phyloP scores from a whole-genome alignment of 768 basidiomycete genomes.

The Suillus discolor region DNA sequence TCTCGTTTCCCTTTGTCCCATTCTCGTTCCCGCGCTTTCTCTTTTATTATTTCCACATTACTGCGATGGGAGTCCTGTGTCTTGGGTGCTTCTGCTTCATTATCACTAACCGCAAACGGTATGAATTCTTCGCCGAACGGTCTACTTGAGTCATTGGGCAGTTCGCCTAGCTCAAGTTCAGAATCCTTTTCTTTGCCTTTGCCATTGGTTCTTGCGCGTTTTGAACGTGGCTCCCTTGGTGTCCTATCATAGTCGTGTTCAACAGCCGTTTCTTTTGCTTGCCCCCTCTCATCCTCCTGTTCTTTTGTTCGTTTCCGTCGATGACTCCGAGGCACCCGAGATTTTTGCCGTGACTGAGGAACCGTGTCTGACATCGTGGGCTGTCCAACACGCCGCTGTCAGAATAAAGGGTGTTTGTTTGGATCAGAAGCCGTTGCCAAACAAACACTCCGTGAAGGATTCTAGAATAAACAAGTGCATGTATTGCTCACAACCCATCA shows the following conservation, averaged over 20 bases:
- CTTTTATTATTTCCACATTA: slow-evolving; percentile 24
- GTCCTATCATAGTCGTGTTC: slow-evolving; percentile 6
- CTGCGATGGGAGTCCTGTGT: slow-evolving; percentile 14
- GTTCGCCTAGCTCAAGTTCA: slow-evolving; percentile 16
- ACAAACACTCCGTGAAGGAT: slow-evolving; percentile 8
- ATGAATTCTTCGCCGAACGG: slow-evolving; percentile 35
- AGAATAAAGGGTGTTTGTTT: slow-evolving; percentile 25
- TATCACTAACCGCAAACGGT: slow-evolving; percentile 25
- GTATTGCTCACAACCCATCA: not conserved
- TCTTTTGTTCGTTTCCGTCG: slow-evolving; percentile 9
- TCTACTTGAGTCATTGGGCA: slow-evolving; percentile 15
- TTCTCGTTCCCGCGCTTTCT: slow-evolving; percentile 35
- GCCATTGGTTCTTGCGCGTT: slow-evolving; percentile 18
- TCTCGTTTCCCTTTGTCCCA: slow-evolving; percentile 41
- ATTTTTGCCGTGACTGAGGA: not conserved
- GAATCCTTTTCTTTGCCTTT: slow-evolving; percentile 24
- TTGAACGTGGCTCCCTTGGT: slow-evolving; percentile 18
- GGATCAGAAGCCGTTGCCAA: slow-evolving; percentile 29
- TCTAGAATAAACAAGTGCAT: not conserved
- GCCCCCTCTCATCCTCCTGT: slow-evolving; percentile 3
- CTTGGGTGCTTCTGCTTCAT: slow-evolving; percentile 14
- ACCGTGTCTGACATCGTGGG: not conserved
- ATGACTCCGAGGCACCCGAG: slow-evolving; percentile 6
- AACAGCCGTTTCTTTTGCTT: slow-evolving; percentile 6
- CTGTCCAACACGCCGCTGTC: not conserved